Conservation (phyloP, 1,139 yeast genomes). For the Debaryomycetaceae sp. region DNA sequence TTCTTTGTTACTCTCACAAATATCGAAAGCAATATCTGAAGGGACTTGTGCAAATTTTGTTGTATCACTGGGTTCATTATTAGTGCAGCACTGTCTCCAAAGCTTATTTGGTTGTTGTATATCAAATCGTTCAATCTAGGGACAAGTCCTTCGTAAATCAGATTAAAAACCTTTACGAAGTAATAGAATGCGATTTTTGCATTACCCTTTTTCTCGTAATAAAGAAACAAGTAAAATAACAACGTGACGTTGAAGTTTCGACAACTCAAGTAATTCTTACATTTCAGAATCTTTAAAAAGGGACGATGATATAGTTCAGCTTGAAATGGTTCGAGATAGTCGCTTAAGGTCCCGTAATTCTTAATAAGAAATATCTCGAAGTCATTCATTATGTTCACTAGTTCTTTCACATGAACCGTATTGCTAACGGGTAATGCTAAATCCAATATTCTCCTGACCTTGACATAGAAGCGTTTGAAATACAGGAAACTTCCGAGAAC, state of each 20-base stretch:
- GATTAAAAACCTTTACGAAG: conserved; percentile 22
- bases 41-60: conserved; percentile 27
- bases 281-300: conserved; percentile 30
- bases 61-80: conserved; percentile 35
- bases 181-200: conserved; percentile 23
- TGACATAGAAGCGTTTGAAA: conserved; percentile 20
- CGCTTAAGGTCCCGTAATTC: conserved; percentile 19
- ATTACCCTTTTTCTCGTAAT: conserved; percentile 26
- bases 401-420: conserved; percentile 15
- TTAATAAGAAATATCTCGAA: conserved; percentile 27
- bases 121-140: conserved; percentile 28
- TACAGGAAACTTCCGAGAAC: conserved; percentile 8
- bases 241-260: conserved; percentile 25
- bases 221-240: conserved; percentile 26
- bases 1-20: conserved; percentile 21
- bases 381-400: conserved; percentile 20
- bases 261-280: conserved; percentile 29
- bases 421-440: conserved; percentile 20
- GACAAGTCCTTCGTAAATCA: conserved; percentile 22
- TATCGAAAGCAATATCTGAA: conserved; percentile 22
- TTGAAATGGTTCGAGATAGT: conserved; percentile 23
- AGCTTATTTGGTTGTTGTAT: conserved; percentile 23
- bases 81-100: conserved; percentile 37
- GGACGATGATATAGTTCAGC: conserved; percentile 20
- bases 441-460: conserved; percentile 21